Evolutionary conservation across 2,329 filamentous ascomycete genomes (phyloP), one percentile per base, ranked within the genome.

Genomic region (Sordariomycetes sp.): DNA sequence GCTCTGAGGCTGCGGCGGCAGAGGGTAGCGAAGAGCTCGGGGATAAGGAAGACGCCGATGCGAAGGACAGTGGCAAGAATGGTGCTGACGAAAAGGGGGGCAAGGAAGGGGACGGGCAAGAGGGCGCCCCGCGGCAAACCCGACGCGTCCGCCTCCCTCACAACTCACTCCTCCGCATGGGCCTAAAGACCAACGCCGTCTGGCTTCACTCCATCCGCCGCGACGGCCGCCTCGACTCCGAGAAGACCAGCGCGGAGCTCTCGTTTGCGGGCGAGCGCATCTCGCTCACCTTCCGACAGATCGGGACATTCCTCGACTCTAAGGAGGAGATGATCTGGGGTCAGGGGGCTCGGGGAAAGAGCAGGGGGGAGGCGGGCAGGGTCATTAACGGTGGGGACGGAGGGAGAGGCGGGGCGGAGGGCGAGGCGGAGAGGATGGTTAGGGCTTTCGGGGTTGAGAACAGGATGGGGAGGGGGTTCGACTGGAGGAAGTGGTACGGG

Each of bases 121-220:
- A 54, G 22, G 32, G 22, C 42, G 42, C 50, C 20, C 50, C 17
- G 54, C 78, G 86, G 35, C 73, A 77, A 53, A 81, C 79, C 1
- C 81, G 89, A 63, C 85, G 87, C 54, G 81, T 90, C 2, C 76
- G 76, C 1, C 77, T 99, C 60, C 89, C 90, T 1, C 91, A 97
- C 67, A 95, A 95, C 68, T 95, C 89, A 1, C 81, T 96, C 61
- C 90, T 91, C 65, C 79, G 87, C 53, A 85, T 97, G 69, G 91
- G 91, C 2, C 75, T 90, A 20, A 68, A 75, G 45, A 95, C 90
- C 1, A 99, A 99, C 66, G 82, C 80, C 71, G 80, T 83, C 63
- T 97, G 91, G 89, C 78, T 96, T 12, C 94, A 99, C 71, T 85
- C 85, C n/a, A 96, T 99, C 67, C 85, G 87, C 54, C 83, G 87